Conservation (phyloP, 1,284 basidiomycete species). For the Puccinia polysora region DNA sequence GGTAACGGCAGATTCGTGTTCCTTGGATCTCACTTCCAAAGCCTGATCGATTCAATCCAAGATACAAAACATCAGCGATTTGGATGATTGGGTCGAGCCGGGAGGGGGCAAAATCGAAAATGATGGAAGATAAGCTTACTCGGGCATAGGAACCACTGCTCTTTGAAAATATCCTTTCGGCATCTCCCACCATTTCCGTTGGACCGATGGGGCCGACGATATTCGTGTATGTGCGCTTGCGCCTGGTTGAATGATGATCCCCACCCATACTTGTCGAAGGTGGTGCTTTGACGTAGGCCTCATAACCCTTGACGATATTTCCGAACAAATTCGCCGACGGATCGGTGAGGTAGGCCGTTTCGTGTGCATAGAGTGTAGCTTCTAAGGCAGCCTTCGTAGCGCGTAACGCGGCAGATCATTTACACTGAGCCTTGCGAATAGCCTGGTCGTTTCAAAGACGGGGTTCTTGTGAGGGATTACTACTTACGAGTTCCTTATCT, state of each 20-base stretch:
- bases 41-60: conserved; percentile 2
- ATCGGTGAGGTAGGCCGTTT: conserved; percentile 42
- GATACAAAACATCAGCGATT: background rate
- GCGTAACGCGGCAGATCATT: background rate
- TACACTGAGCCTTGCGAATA: background rate
- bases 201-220: conserved; percentile 5
- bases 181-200: conserved; percentile 41
- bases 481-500: conserved; percentile 39
- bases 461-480: no score
- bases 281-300: conserved; percentile 44
- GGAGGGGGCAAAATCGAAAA: background rate
- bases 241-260: conserved; percentile 40
- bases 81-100: background rate
- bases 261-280: conserved; percentile 29
- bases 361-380: conserved; percentile 30
- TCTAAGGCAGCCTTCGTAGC: conserved; percentile 19
- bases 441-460: no score
- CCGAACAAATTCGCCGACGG: conserved; percentile 41
- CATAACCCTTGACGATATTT: conserved; percentile 43
- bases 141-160: conserved; percentile 43
- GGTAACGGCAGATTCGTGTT: conserved; percentile 42
- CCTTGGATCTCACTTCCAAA: conserved; percentile 29
- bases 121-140: background rate
- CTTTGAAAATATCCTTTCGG: conserved; percentile 42
- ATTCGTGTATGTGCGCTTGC: conserved; percentile 29